Evolutionary conservation across 2,329 filamentous ascomycete genomes (phyloP).

Genomic region (Ceratocystis harringtonii): DNA sequence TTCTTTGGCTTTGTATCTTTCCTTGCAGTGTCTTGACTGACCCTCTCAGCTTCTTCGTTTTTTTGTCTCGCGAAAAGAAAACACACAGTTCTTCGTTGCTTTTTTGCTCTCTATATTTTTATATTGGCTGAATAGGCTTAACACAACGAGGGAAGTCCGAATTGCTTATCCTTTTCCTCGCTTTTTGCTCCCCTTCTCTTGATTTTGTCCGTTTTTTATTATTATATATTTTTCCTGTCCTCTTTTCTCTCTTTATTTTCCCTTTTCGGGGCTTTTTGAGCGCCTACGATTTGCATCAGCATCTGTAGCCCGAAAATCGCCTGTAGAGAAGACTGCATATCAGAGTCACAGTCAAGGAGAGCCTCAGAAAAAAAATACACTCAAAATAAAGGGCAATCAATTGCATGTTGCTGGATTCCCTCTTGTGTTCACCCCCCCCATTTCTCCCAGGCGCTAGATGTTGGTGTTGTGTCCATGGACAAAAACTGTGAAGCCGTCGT

Average conservation of each 20-base stretch:
- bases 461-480: conserved; percentile 5
- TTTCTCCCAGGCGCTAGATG: background rate
- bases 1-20: background rate
- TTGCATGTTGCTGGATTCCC: background rate
- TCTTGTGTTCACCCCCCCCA: background rate
- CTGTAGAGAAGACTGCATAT: background rate
- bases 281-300: background rate
- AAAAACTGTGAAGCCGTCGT: conserved; percentile 7
- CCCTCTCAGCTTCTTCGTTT: background rate
- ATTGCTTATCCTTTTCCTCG: background rate
- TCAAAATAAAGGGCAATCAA: background rate
- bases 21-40: background rate
- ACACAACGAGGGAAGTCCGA: background rate
- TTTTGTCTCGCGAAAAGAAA: background rate
- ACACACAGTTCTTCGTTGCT: background rate
- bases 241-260: background rate
- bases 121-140: background rate
- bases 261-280: background rate
- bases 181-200: background rate
- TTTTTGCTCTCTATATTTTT: background rate
- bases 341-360: background rate
- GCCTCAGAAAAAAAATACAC: background rate
- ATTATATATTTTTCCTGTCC: background rate
- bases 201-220: background rate
- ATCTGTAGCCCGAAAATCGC: background rate